Base-by-base conservation (phyloP, 2,329 filamentous ascomycete species). In the Akanthomyces uredinophilus region DNA sequence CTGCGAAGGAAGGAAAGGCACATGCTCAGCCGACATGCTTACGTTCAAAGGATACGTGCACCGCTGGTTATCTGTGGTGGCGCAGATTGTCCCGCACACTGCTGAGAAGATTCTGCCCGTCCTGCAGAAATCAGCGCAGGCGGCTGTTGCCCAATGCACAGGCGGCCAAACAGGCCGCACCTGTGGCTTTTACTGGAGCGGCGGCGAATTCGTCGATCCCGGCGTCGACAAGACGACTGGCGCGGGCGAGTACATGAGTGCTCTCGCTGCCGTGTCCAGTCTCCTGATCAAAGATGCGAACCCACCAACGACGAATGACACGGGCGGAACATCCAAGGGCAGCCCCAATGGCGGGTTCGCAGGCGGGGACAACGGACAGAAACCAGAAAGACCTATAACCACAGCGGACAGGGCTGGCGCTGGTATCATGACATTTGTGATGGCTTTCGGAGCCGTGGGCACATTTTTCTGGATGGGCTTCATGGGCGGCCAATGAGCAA, bases 41-140 rank as follows among this genome's bases (percentile, higher is more conserved):
- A 84, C 85, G 1, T 92, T 89, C 82, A 91, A 91, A 74, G 88
- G 87, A 44, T 87, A 87, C 63, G 77, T 90, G 20, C 81, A 86
- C 66, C 82, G 86, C 46, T 90, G 87, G 85, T 77, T 91, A 66
- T 79, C 83, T 4, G 79, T 82, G 24, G 79, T 83, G 1, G 81
- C 84, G 2, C 80, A 87, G 66, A 62, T 91, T n/a, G 87, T 85
- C 0, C 88, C 89, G 0, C 81, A 80, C 51, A 86, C 83, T 1
- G 73, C 74, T 46, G 73, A 79, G 1, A 75, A 70, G 18, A 86
- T 92, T 66, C 74, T 83, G 62, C 81, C 85, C 0, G 79, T 84
- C 37, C 77, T 92, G 7, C 75, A 77, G 61, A 80, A 75, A 1
- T 88, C 87, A 1, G 78, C 87, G 6, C 63, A 78, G 60, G 87